These are phyloP conservation scores for Jatropha curcas DNA, from an alignment of 345 rosid species.

Conservation along the genomic window DNA sequence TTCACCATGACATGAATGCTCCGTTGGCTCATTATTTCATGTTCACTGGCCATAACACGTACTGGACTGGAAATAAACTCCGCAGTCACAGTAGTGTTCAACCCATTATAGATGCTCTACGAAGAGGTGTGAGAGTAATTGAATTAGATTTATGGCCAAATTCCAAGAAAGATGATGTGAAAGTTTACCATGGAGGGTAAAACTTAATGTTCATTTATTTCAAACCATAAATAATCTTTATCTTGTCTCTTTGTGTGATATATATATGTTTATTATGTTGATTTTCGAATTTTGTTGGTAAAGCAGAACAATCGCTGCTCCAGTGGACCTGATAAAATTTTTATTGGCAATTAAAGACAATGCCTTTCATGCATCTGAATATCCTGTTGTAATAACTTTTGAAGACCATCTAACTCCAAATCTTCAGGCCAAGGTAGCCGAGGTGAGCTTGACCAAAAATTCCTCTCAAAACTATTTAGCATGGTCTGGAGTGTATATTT, in stretches of 20 bases:
- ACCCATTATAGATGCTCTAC: conserved; percentile 63
- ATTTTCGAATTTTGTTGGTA: neutral
- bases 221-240: neutral
- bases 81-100: conserved; percentile 56
- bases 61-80: conserved; percentile 78
- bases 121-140: conserved; percentile 67
- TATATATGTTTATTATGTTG: neutral
- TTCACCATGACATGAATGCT: conserved; percentile 64
- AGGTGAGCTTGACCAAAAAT: conserved; percentile 45
- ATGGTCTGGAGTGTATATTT: neutral
- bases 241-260: neutral
- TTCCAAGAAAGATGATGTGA: conserved; percentile 41
- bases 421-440: conserved; percentile 69
- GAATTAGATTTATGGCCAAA: conserved; percentile 91
- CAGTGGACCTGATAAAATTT: conserved; percentile 61
- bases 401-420: conserved; percentile 67
- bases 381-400: conserved; percentile 83
- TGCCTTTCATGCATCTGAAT: conserved; percentile 64
- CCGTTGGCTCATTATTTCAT: conserved; percentile 76
- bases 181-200: conserved; percentile 89
- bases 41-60: conserved; percentile 89
- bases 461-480: neutral
- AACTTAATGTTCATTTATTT: neutral
- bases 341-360: conserved; percentile 54
- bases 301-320: conserved; percentile 62